Base-by-base conservation (phyloP, 495 filamentous ascomycete genomes). In the Terfezia boudieri region DNA sequence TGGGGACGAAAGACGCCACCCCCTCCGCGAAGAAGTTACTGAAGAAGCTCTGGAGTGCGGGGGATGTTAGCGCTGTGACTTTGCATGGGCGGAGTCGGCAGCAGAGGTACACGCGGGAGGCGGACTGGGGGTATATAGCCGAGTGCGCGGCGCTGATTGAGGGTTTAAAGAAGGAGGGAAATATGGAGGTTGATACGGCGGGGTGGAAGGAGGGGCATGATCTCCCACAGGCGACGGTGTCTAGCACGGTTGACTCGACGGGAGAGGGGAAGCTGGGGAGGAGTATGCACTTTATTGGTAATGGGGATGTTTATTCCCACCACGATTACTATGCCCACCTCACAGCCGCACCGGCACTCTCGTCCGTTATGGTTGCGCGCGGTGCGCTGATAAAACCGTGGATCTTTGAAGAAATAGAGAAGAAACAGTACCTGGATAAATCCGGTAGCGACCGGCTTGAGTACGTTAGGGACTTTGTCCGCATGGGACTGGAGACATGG, bases 331-430 rank as follows among this genome's bases (percentile, higher is more conserved):
- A 79, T 54, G 66, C 78, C 43, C 84, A 90, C 62, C 71, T 96
- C 50, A 73, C 79, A 35, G 74, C 84, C 53, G 76, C 83, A 26
- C 41, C 41, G 12, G 74, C 75, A 22, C 86, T 94, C 16, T 86
- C 94, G 69, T 76, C 75, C 9, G 83, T 92, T 58, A 96, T 96
- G 89, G 74, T 94, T 53, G 89, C 77, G 12, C 80, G 89, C 53
- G 89, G 89, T 49, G 88, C 89, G 7, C 71, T 96, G 56, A 82
- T 95, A 67, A 98, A 96, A 69, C 87, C 92, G 1, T 98, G 90
- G 90, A 68, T 98, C 52, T 98, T 95, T 64, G 90, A 96, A 64
- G 90, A 98, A 67, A 96, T 98, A 56, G 78, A 82, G 57, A 74
- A 76, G 37, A 82, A 84, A 1, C 92, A 96, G 67, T 94, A 96